Evolutionary conservation across 768 basidiomycete species (phyloP), one percentile per base, ranked within the genome.

Genomic region (Omphalotus guepiniiformis): DNA sequence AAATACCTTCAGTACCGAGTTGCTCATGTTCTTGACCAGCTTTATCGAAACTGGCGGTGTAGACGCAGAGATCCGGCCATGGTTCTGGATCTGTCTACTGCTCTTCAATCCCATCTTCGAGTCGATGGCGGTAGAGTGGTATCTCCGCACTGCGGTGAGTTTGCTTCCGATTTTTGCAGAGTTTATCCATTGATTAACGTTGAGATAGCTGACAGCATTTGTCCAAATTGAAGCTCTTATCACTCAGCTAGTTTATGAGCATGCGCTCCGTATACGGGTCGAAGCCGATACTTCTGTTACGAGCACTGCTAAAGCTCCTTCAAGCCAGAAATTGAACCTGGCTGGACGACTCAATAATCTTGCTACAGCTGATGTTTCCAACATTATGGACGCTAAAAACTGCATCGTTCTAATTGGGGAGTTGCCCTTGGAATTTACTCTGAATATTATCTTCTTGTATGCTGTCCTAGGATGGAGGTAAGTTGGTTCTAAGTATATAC

Each of bases 281-380:
- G 36, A 48, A 22, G 39, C 27, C n/a, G 46, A 52, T 4, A 6
- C 40, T 13, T 30, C 29, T 8, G 37, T 35, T 2, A 53, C 46
- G 4, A 21, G 26, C 13, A 15, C 27, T 27, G 16, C 12, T 12
- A 23, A 27, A 11, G 34, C 3, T 13, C 9, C 30, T 13, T 40
- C 30, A 7, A 18, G 34, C 5, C 62, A 63, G 25, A 57, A 55
- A 5, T 62, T 58, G 6, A 71, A 73, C 47, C 51, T 78, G 12
- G 70, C 73, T 23, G 80, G 80, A 8, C 76, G 72, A 53, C 74
- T 82, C 61, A 80, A 77, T 58, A 80, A 79, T 42, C 60, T 80
- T 7, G 70, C 79, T 44, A 72, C 77, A 18, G 72, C 74, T 3
- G 79, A 82, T 55, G 55, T 78, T 8, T 63, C 37, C 30, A 46